A percentile compares a stretch with the other conserved stretches of the same genome.
Conservation (phyloP, 2,329 filamentous ascomycete genomes). For the Cephalotrichum gorgonifer region DNA sequence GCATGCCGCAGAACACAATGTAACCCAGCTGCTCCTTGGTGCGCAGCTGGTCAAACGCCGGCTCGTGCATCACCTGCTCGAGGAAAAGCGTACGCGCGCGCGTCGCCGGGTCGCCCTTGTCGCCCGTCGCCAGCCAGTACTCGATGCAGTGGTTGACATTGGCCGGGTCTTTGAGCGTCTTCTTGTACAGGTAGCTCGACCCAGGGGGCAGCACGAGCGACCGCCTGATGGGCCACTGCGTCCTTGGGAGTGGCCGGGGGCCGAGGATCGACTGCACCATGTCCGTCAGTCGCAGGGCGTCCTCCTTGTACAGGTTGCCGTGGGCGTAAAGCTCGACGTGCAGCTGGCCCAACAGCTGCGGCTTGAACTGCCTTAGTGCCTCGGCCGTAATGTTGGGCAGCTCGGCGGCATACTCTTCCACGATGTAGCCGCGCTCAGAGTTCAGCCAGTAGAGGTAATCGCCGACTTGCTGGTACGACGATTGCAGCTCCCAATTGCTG, state of each 20-base stretch:
- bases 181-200: conserved; percentile 75
- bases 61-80: conserved; percentile 85
- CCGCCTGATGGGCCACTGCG: conserved; percentile 71
- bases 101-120: conserved; percentile 55
- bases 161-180: conserved; percentile 69
- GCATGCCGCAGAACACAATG: conserved; percentile 77
- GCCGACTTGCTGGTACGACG: conserved; percentile 81
- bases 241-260: conserved; percentile 60
- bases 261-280: conserved; percentile 70
- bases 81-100: conserved; percentile 73
- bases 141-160: conserved; percentile 87
- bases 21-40: conserved; percentile 98
- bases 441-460: conserved; percentile 76
- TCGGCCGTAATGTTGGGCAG: conserved; percentile 63
- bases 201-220: conserved; percentile 70
- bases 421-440: conserved; percentile 65
- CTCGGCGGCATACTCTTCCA: conserved; percentile 71
- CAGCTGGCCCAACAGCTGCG: conserved; percentile 69
- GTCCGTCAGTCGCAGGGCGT: conserved; percentile 75
- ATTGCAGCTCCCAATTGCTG: conserved; percentile 78
- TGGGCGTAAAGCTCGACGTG: conserved; percentile 84
- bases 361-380: conserved; percentile 67
- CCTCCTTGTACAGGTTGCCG: conserved; percentile 90
- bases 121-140: conserved; percentile 62
- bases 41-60: conserved; percentile 84